Percentiles rank a stretch among this genome's conserved stretches.
Conservation (phyloP, 495 filamentous ascomycete species). For the Neurospora sp. region DNA sequence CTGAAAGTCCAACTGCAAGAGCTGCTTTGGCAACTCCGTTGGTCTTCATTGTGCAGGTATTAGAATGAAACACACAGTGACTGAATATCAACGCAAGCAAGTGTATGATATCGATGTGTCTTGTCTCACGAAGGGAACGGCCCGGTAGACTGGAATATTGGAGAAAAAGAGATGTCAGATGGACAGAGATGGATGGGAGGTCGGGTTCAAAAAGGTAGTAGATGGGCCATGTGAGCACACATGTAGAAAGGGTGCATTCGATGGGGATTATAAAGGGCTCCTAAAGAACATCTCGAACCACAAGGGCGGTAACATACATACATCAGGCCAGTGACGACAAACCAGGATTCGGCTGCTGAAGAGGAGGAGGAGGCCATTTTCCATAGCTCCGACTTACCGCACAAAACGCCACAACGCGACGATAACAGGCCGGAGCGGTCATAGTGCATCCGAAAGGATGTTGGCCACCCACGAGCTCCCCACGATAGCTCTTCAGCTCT, state of each 20-base stretch:
- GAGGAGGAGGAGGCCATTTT: neutral
- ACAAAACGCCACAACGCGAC: neutral
- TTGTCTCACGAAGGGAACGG: neutral
- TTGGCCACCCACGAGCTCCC: neutral
- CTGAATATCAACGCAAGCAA: neutral
- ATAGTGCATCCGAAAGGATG: neutral
- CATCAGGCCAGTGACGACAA: neutral
- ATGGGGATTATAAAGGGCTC: neutral
- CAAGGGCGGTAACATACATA: neutral
- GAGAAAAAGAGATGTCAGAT: neutral
- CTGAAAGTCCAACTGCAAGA: constrained; percentile 11
- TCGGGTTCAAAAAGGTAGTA: neutral
- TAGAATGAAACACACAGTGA: neutral
- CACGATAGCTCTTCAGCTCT: neutral
- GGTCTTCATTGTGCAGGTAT: constrained; percentile 9
- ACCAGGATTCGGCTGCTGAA: neutral
- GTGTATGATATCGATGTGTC: neutral
- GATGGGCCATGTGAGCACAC: neutral
- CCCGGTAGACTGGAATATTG: neutral
- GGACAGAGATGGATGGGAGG: neutral
- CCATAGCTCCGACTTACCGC: neutral
- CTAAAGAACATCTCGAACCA: constrained; percentile 7
- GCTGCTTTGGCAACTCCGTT: constrained; percentile 3
- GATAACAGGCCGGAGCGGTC: neutral
- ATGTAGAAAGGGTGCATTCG: neutral